Base-by-base conservation (phyloP, 345 rosid genomes). In the Schrenkiella parvula region DNA sequence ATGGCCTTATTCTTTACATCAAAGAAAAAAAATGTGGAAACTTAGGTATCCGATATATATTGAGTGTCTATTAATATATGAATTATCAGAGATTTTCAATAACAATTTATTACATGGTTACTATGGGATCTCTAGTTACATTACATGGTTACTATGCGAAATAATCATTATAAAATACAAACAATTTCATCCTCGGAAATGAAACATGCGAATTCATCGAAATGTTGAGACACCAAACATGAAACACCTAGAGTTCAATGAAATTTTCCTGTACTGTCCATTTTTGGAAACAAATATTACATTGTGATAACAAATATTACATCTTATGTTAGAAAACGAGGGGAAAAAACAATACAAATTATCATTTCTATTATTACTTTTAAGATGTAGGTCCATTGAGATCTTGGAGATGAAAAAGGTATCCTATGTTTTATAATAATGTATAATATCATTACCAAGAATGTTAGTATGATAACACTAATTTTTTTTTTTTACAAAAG, bases 1-100 rank as follows among this genome's bases (percentile, higher is more conserved):
- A 69, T 62, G 59, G 57, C 70, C 63, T 71, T 64, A 50, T 50
- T 60, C 76, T 77, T 78, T 74, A 74, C 65, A 80, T 54, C 74
- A 69, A 75, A 68, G 79, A 23, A 42, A 68, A 32, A 15, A 25
- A 11, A 14, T 59, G 67, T 67, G 69, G 73, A 77, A 77, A 64
- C 60, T 78, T 73, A 13, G 22, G 39, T 52, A 42, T 51, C 48
- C 18, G 4, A 51, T 25, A 2, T 51, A 60, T 51, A 67, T 74
- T 50, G 68, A 60, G 73, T 74, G 14, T 38, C 35, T 1, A 58
- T 51, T 31, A 58, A 39, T 53, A 68, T 13, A 35, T 18, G 50
- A 13, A 18, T 4, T 68, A 7, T 23, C 11, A 6, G 18, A 29
- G 8, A 11, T 6, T 61, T 26, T 17, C 51, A 21, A 0, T 2